Evolutionary conservation across 2,329 filamentous ascomycete species (phyloP), one percentile per base, ranked within the genome.

Genomic region (Cordyceps cicadae): DNA sequence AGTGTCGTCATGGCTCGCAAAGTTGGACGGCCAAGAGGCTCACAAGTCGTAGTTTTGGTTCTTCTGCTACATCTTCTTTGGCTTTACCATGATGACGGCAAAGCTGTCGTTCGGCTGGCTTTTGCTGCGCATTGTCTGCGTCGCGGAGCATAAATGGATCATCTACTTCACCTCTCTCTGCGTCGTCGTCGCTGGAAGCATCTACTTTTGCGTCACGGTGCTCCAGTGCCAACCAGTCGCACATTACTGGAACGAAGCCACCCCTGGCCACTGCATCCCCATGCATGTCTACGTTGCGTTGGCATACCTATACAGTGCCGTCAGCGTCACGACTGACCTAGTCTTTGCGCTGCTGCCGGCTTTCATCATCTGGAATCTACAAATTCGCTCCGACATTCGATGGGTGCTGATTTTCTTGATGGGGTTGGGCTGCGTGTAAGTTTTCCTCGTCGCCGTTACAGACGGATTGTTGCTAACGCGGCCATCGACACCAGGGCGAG

Each of bases 371-470:
- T 79, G 75, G 72, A 74, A 77, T 14, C 65, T 85, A 17, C 75
- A 83, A 52, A 80, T 86, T 71, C 76, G 76, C 43, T 65, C 64
- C 2, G 74, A 72, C 51, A 79, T 78, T 0, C 85, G 84, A 65
- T 46, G 74, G 3, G 73, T 79, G 0, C 68, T 85, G 29, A 77
- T 76, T 2, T 74, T 74, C 5, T 75, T 86, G 45, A 70, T 86
- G 37, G 77, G 77, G 3, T 74, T 85, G 70, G 85, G 81, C 17
- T 81, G 82, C 62, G 65, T 77, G 75, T 71, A 69, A 61, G 69
- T 67, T 5, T 5, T 3, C 21, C 39, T 14, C 64, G 24, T 43
- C n/a, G 4, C n/a, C 11, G 14, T 17, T 17, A 11, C 43, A 15
- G 15, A 2, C 9, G 4, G 24, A 24, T 19, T 14, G 26, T 37